Evolutionary conservation across 257 asterid genomes (phyloP).

Genomic region (Plantago major): DNA sequence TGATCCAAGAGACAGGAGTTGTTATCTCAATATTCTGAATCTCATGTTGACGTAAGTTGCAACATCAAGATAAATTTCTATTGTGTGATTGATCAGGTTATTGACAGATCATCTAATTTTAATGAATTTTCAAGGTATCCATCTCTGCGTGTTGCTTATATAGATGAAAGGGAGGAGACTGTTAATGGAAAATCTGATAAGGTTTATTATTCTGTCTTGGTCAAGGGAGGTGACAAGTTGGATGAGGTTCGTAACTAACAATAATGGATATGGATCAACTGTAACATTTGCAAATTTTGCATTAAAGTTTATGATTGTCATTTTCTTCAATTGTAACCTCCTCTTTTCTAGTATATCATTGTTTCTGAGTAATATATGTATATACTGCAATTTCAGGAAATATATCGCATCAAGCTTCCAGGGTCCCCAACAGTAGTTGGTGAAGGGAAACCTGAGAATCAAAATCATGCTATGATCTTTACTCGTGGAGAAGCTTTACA

Average conservation of each 20-base stretch:
- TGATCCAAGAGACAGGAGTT: conserved; percentile 61
- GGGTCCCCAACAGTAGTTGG: conserved; percentile 89
- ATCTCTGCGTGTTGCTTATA: conserved; percentile 93
- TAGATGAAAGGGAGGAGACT: conserved; percentile 85
- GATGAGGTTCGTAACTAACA: conserved; percentile 69
- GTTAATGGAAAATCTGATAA: conserved; percentile 47
- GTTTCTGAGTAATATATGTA: background rate
- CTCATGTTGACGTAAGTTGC: conserved; percentile 83
- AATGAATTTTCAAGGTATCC: conserved; percentile 61
- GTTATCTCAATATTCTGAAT: conserved; percentile 78
- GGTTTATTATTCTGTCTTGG: conserved; percentile 88
- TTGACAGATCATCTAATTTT: conserved; percentile 20
- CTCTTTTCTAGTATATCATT: background rate
- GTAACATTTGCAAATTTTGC: background rate
- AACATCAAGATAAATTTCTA: conserved; percentile 14
- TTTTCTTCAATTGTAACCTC: conserved; percentile 9
- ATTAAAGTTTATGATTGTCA: background rate
- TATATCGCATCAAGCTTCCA: conserved; percentile 96
- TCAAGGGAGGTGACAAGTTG: conserved; percentile 89
- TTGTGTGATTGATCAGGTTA: conserved; percentile 8
- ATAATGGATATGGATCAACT: background rate
- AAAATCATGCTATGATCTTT: conserved; percentile 93
- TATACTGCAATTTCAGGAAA: conserved; percentile 52
- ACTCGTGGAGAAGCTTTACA: conserved; percentile 99
- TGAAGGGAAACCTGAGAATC: conserved; percentile 99